Conservation (phyloP, 2,329 filamentous ascomycete genomes). For the Dichotomopilus funicola region DNA sequence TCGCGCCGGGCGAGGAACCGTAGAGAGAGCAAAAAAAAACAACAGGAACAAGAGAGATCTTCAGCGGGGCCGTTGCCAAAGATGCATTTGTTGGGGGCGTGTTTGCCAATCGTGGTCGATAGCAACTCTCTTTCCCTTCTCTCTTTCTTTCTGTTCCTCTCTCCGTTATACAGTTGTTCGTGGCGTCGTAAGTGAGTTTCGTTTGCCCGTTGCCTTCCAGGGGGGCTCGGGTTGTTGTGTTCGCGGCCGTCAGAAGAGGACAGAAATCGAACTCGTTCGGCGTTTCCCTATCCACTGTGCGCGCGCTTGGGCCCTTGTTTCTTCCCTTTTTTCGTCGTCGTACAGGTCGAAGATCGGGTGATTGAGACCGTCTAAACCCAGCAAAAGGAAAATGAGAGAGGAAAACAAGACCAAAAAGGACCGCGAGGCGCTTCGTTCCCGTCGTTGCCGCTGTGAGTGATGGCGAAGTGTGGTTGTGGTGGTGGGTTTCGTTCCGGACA, state of each 20-base stretch:
- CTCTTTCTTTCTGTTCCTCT: background rate
- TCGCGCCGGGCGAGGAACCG: slow-evolving; percentile 23
- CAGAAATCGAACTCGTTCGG: slow-evolving; percentile 1
- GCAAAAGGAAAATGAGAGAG: too few relatives aligned
- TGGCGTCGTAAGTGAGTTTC: too few relatives aligned
- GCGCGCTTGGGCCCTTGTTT: slow-evolving; percentile 1
- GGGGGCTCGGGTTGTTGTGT: too few relatives aligned
- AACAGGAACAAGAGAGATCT: slow-evolving; percentile 8
- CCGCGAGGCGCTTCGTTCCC: background rate
- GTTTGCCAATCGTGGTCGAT: background rate
- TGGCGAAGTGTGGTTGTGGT: background rate
- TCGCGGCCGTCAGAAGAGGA: slow-evolving; percentile 8
- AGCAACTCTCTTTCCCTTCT: background rate
- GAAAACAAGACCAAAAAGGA: background rate
- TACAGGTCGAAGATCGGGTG: background rate
- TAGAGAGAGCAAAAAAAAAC: slow-evolving; percentile 5
- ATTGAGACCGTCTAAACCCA: background rate
- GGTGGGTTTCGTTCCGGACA: too few relatives aligned
- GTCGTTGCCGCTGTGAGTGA: slow-evolving; percentile 1
- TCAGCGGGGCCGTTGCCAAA: slow-evolving; percentile 9
- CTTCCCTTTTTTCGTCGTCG: background rate
- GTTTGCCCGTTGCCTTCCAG: too few relatives aligned
- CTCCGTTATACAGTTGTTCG: background rate
- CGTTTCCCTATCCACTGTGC: background rate
- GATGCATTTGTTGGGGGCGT: slow-evolving; percentile 15